A percentile compares a stretch with the other conserved stretches of the same genome.
phyloP scores from a whole-genome alignment of 345 rosid genomes.

The Populus nigra region DNA sequence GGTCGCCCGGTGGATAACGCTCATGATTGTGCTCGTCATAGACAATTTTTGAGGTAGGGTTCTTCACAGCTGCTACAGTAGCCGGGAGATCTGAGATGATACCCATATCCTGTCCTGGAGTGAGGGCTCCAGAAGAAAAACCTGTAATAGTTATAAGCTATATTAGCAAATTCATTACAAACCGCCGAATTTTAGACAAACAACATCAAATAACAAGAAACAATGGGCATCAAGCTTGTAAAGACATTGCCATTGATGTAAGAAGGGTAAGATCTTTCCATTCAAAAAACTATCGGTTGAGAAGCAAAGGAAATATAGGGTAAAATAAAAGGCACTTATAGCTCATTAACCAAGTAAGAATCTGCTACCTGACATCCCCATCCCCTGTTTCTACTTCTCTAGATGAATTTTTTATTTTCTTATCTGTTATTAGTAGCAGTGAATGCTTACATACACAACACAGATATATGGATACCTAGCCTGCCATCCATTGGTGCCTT shows the following conservation, averaged over 20 bases:
- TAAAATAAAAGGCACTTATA: too few species aligned
- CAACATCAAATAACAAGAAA: neutral
- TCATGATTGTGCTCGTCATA: constrained; percentile 83
- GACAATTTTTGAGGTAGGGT: constrained; percentile 74
- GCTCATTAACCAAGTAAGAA: neutral
- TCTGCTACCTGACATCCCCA: neutral
- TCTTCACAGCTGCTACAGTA: constrained; percentile 72
- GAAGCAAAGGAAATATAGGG: neutral
- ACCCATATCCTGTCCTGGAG: constrained; percentile 39
- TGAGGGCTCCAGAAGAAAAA: constrained; percentile 49
- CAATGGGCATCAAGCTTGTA: neutral
- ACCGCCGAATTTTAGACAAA: neutral
- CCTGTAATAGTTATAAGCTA: constrained; percentile 36
- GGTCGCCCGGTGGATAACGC: constrained; percentile 90
- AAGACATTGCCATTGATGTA: neutral
- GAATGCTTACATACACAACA: neutral
- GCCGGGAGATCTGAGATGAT: constrained; percentile 46
- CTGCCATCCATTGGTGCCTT: neutral
- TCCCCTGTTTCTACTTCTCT: neutral
- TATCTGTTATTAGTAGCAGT: neutral
- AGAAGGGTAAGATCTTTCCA: neutral
- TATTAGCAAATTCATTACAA: constrained; percentile 7
- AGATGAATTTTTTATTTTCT: neutral
- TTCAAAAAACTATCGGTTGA: neutral
- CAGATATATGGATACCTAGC: neutral